Base-by-base conservation (phyloP, 331 rosid species). In the Quercus phellos region DNA sequence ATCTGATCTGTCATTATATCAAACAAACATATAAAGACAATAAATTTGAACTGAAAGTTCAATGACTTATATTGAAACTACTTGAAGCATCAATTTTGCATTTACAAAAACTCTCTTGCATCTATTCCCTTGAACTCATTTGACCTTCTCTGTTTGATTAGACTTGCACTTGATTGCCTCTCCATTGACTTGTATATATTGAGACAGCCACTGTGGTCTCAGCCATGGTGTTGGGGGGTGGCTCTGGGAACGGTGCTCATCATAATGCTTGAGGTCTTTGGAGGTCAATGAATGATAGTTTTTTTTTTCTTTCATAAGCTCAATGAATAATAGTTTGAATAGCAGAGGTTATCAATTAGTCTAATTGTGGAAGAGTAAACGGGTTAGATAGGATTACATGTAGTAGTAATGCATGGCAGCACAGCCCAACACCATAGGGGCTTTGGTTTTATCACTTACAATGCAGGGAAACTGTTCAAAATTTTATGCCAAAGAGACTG, bases 401-500 rank as follows among this genome's bases (percentile, higher is more conserved):
- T 90, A 42, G 96, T 93, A 73, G 90, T 92, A 74, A 92, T 92
- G 92, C 90, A 86, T 77, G 96, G 88, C 79, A 85, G 87, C 74
- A 21, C 78, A 42, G 89, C 96, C 68, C 87, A 76, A 43, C 79
- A 94, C 24, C 96, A 96, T 6, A 82, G 97, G 77, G 97, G 97
- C 1, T 92, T 92, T 79, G 97, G 94, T 53, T 92, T 92, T 38
- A 35, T 38, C 46, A 38, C 46, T 38, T 38, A 38, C 12, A 38
- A 38, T 38, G 84, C 89, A 89, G 85, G 74, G 92, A 86, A 4
- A 80, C 96, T 0, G 97, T 86, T 74, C 88, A 89, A 67, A 86
- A 63, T 67, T 96, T 89, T 22, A 79, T 88, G 87, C 66, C 76
- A 75, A 79, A 79, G 12, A 90, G 84, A 79, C 83, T 72, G 97